Conservation (phyloP, 2,329 filamentous ascomycete genomes). For the Colletotrichum sublineola region DNA sequence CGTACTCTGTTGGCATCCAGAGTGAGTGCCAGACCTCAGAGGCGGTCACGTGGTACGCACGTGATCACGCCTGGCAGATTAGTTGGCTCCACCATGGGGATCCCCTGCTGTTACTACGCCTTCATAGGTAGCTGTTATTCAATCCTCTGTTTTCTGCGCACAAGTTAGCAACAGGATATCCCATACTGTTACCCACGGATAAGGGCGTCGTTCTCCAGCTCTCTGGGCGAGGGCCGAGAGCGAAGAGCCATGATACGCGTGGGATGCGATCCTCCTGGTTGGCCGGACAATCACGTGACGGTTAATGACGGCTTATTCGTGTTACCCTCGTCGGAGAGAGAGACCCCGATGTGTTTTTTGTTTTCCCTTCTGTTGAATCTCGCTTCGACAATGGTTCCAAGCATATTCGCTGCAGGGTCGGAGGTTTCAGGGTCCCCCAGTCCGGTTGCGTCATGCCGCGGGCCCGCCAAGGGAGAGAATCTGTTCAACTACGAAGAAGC, state of each 20-base stretch:
- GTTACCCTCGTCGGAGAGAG: background rate
- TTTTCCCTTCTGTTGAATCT: background rate
- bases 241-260: background rate
- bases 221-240: background rate
- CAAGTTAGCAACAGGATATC: too few species aligned
- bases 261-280: background rate
- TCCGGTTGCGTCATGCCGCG: conserved; percentile 11
- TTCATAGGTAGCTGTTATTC: too few species aligned
- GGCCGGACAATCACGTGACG: background rate
- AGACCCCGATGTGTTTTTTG: background rate
- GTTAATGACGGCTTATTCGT: background rate
- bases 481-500: background rate
- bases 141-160: too few species aligned
- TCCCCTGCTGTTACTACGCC: too few species aligned
- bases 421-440: background rate
- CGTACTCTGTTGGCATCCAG: too few species aligned
- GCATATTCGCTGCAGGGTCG: background rate
- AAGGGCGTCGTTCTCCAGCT: background rate
- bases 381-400: background rate
- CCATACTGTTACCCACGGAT: too few species aligned
- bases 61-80: too few species aligned
- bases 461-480: background rate
- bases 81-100: too few species aligned
- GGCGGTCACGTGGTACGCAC: too few species aligned
- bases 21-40: too few species aligned